phyloP scores from a whole-genome alignment of 441 rosid genomes.

The Adansonia grandidieri region DNA sequence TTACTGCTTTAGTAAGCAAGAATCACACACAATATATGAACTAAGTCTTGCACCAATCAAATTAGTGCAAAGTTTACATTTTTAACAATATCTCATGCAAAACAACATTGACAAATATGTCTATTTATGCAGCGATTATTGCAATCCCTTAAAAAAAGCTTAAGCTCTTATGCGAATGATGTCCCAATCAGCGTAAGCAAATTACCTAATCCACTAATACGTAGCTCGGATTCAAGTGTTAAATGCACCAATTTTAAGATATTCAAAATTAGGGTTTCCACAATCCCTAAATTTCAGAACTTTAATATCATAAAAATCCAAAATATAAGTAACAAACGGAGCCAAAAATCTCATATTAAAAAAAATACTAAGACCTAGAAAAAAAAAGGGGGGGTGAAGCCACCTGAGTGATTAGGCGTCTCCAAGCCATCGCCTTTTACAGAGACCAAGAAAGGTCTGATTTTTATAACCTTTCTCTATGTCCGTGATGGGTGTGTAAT shows the following conservation, averaged over 20 bases:
- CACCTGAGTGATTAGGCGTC: conserved; percentile 78
- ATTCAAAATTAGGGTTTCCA: conserved; percentile 27
- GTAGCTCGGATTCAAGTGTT: background rate
- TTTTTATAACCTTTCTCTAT: background rate
- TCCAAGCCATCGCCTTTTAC: conserved; percentile 74
- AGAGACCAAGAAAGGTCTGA: background rate
- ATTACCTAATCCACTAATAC: background rate
- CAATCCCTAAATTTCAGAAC: background rate
- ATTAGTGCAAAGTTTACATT: background rate
- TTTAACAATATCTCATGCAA: background rate
- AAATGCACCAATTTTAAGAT: background rate
- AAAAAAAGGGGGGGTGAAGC: background rate
- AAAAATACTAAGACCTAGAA: background rate
- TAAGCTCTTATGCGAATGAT: background rate
- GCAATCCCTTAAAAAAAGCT: background rate
- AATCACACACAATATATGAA: background rate
- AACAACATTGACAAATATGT: background rate
- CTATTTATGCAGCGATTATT: background rate
- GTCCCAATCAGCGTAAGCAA: conserved; percentile 1
- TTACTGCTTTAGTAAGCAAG: background rate
- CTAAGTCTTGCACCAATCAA: background rate
- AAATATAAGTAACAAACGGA: background rate
- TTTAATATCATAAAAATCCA: background rate
- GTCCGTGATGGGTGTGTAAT: background rate
- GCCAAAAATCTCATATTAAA: background rate